phyloP scores from a whole-genome alignment of 2,329 filamentous ascomycete genomes.

The Plectosphaerella sp. region DNA sequence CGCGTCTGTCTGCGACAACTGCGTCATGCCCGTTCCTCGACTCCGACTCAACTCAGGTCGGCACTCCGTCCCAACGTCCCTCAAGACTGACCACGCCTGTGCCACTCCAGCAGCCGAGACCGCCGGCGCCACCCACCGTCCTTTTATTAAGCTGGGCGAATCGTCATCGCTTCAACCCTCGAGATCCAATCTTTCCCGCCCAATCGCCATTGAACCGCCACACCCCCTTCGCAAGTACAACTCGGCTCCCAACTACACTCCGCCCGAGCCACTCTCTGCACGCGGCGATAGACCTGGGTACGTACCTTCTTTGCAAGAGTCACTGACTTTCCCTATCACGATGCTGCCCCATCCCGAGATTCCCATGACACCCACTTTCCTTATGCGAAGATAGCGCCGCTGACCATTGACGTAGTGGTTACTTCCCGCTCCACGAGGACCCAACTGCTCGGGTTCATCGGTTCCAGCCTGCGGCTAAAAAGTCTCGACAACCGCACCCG shows the following conservation, averaged over 20 bases:
- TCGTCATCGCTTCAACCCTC: slow-evolving; percentile 9
- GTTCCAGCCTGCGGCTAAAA: slow-evolving; percentile 39
- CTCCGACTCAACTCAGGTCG: not conserved
- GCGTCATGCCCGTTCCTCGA: not conserved
- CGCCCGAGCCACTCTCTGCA: slow-evolving; percentile 48
- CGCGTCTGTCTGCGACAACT: not conserved
- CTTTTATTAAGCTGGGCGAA: slow-evolving; percentile 15
- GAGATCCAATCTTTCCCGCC: slow-evolving; percentile 28
- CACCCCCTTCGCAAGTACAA: slow-evolving; percentile 30
- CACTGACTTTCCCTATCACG: no score
- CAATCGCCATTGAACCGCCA: slow-evolving; percentile 51
- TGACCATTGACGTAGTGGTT: slow-evolving; percentile 37
- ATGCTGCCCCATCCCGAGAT: no score
- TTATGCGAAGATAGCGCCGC: not conserved
- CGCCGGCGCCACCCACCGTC: slow-evolving; percentile 11
- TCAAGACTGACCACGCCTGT: not conserved
- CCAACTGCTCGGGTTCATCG: slow-evolving; percentile 39
- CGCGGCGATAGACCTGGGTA: slow-evolving; percentile 57
- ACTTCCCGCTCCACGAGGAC: slow-evolving; percentile 58
- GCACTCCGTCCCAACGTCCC: no score
- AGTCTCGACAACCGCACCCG: slow-evolving; percentile 24
- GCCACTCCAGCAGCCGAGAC: not conserved
- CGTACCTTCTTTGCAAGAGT: slow-evolving; percentile 19
- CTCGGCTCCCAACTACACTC: slow-evolving; percentile 34
- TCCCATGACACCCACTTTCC: not conserved